phyloP scores from a whole-genome alignment of 75 land plant genomes.

The Adiantum capillusveneris region DNA sequence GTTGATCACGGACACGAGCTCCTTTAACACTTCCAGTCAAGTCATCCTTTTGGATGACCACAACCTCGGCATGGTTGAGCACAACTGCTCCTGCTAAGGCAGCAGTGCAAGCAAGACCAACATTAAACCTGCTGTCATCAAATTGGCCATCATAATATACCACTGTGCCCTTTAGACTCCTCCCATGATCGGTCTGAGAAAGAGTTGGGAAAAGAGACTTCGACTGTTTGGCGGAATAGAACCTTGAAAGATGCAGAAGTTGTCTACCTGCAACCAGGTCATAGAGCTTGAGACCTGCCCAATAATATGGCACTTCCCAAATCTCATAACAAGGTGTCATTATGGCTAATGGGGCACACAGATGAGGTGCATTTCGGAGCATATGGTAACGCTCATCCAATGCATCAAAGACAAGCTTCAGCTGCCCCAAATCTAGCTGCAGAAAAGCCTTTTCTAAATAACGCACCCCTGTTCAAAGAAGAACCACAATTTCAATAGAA shows the following conservation, averaged over 20 bases:
- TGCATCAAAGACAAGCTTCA: conserved; percentile 95
- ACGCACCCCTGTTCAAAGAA: conserved; percentile 67
- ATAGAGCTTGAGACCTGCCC: conserved; percentile 87
- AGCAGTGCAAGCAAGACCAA: conserved; percentile 91
- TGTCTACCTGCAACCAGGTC: conserved; percentile 87
- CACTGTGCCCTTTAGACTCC: conserved; percentile 84
- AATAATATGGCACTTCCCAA: conserved; percentile 90
- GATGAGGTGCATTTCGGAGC: conserved; percentile 91
- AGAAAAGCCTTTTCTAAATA: conserved; percentile 95
- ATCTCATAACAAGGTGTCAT: conserved; percentile 97
- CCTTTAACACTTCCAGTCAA: conserved; percentile 48
- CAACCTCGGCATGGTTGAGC: conserved; percentile 91
- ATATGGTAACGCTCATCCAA: conserved; percentile 90
- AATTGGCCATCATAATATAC: conserved; percentile 99
- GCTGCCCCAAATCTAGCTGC: conserved; percentile 81
- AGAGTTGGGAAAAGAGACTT: conserved; percentile 84
- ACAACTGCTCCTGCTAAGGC: conserved; percentile 88
- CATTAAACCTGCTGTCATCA: conserved; percentile 90
- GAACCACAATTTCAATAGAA: too few relatives aligned
- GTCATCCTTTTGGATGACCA: conserved; percentile 66
- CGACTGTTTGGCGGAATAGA: conserved; percentile 75
- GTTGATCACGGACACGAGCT: conserved; percentile 64
- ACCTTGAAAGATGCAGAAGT: conserved; percentile 81
- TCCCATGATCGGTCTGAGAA: conserved; percentile 52
- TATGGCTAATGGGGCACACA: conserved; percentile 82